Evolutionary conservation across 2,329 filamentous ascomycete genomes (phyloP), one percentile per base, ranked within the genome.

Genomic region (Uncinocarpus reesii): DNA sequence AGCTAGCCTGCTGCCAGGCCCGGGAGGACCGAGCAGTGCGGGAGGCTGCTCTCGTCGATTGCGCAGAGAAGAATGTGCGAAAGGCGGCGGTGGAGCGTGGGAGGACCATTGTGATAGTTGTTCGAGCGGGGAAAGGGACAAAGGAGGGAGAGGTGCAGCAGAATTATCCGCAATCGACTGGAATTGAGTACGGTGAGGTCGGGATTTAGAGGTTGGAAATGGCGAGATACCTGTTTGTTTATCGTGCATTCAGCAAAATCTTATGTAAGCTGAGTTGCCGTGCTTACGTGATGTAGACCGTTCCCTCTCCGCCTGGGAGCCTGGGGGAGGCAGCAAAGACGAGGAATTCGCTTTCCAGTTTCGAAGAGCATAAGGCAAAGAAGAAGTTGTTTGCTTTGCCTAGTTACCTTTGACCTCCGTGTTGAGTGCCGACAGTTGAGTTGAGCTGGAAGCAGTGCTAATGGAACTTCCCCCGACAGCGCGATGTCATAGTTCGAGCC

Each of bases 1-100:
- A 67, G 48, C 63, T 61, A 49, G 68, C 57, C 49, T 68, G 61
- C 54, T 67, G 71, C 43, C 62, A 63, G 52, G 60, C 55, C 60
- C 63, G 60, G 58, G 65, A 54, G 54, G 63, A 54, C 51, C 62
- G 60, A 42, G 62, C 56, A n/a, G 38, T 15, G 38, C 37, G 38
- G 49, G 64, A 60, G 24, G 54, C 54, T 41, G 58, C 49, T 31
- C 61, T 57, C 41, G 58, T 55, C 42, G 61, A 57, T 45, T 63
- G 65, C 51, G 66, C 56, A 53, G 57, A 58, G 53, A 60, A 52
- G 53, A 65, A 51, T 61, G 51, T 53, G 57, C 60, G 54, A 59
- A 63, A 59, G 55, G 55, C 62, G 59, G 36, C 36, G 20, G 36
- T 21, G 21, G 63, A 55, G 52, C 62, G 60, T 42, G 61, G 56